Percentiles rank a stretch among this genome's conserved stretches.
These are phyloP conservation scores for Marvania coccoides DNA, from an alignment of 139 green algal species.

Conservation along the genomic window DNA sequence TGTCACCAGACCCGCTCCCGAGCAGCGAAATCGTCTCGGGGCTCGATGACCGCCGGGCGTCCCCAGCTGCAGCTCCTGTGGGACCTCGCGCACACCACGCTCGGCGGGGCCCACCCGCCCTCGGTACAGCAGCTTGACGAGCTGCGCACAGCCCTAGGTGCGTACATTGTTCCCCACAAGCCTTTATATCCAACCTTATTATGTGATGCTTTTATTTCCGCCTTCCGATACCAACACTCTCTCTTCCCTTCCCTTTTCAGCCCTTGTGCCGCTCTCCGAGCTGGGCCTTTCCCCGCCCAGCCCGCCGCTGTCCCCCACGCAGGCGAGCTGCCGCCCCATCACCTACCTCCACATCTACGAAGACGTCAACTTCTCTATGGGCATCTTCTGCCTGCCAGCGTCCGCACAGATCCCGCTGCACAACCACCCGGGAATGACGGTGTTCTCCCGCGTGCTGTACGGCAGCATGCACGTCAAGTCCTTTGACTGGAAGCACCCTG, in stretches of 20 bases:
- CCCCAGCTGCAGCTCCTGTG: conserved; percentile 13
- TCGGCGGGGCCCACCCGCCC: neutral
- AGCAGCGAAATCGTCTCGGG: too few relatives aligned
- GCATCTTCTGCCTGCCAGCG: conserved; percentile 78
- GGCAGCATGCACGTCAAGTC: conserved; percentile 65
- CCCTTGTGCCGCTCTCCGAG: conserved; percentile 15
- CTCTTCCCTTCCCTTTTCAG: neutral
- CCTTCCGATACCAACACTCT: too few relatives aligned
- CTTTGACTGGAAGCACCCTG: conserved; percentile 58
- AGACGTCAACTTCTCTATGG: conserved; percentile 60
- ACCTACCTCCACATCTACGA: conserved; percentile 85
- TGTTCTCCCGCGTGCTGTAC: conserved; percentile 74
- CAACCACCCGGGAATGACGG: conserved; percentile 78
- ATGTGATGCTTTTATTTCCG: neutral
- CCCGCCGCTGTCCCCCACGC: too few relatives aligned
- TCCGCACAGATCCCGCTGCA: conserved; percentile 74
- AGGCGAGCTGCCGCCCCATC: conserved; percentile 32
- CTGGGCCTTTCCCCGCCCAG: conserved; percentile 13
- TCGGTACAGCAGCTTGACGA: neutral
- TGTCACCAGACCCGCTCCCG: too few relatives aligned
- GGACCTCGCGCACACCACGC: conserved; percentile 10
- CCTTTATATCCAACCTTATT: neutral
- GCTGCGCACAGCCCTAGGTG: conserved; percentile 14
- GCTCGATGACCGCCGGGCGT: neutral
- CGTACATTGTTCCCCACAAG: neutral